Evolutionary conservation across 192 early-diverging fungal species (phyloP).

Genomic region (Umbelopsis sp.): DNA sequence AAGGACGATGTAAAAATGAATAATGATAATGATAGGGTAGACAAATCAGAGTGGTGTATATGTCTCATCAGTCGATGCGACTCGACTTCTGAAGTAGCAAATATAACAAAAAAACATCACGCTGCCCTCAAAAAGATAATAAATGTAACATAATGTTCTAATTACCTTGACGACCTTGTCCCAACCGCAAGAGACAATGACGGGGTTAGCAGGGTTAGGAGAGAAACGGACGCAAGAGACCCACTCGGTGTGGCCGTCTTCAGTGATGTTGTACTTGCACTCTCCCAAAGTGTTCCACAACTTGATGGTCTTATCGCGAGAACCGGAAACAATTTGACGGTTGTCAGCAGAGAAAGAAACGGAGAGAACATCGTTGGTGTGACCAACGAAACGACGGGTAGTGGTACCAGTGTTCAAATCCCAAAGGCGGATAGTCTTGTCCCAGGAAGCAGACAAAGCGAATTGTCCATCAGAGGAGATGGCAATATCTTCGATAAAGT

Average conservation of each 20-base stretch:
- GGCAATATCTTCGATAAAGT: slow-evolving; percentile 97
- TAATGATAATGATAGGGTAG: not conserved
- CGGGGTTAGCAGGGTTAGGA: slow-evolving; percentile 97
- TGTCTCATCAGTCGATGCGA: slow-evolving; percentile 20
- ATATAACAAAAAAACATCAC: slow-evolving; percentile 22
- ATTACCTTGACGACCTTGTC: slow-evolving; percentile 96
- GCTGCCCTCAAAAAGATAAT: not conserved
- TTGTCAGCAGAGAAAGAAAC: slow-evolving; percentile 99
- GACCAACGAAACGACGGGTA: slow-evolving; percentile 96
- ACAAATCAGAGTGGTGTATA: slow-evolving; percentile 18
- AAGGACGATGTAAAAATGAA: not conserved
- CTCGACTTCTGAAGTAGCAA: slow-evolving; percentile 22
- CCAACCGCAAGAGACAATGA: slow-evolving; percentile 98
- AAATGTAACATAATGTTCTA: not conserved
- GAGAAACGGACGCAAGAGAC: slow-evolving; percentile 99
- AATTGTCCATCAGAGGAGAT: slow-evolving; percentile 99
- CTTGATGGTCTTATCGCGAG: slow-evolving; percentile 99
- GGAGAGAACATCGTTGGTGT: slow-evolving; percentile 97
- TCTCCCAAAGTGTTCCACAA: slow-evolving; percentile 99
- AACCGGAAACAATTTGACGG: slow-evolving; percentile 98
- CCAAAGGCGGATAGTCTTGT: slow-evolving; percentile 99
- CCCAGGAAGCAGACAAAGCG: slow-evolving; percentile 98
- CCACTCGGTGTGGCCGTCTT: slow-evolving; percentile 98
- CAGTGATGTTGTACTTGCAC: slow-evolving; percentile 98
- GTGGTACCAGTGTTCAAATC: slow-evolving; percentile 94